Conservation (phyloP, 352 stramenopile genomes). For the Phytopythium litorale region DNA sequence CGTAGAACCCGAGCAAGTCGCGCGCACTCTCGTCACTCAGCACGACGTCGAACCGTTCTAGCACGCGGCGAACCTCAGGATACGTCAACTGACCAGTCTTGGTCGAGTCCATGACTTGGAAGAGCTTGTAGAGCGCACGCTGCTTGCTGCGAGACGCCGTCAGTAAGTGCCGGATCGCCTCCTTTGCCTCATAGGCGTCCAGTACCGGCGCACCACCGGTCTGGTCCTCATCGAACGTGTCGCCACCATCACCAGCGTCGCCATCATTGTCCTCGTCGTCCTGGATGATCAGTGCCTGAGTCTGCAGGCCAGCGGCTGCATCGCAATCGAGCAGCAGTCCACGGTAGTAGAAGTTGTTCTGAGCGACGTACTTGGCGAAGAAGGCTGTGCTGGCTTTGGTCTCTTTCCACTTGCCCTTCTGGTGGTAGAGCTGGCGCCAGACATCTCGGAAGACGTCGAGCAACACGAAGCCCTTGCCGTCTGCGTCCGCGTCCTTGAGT, state of each 20-base stretch:
- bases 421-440: constrained; percentile 15
- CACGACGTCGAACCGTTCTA: constrained; percentile 51
- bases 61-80: constrained; percentile 50
- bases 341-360: constrained; percentile 62
- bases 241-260: constrained; percentile 3
- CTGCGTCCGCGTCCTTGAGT: constrained; percentile 32
- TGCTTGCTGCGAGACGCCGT: constrained; percentile 38
- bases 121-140: constrained; percentile 53
- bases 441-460: constrained; percentile 36
- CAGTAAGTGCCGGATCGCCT: constrained; percentile 50
- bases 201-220: constrained; percentile 5
- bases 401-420: constrained; percentile 36
- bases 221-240: constrained; percentile 16
- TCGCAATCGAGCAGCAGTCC: constrained; percentile 70
- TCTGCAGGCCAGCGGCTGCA: constrained; percentile 36
- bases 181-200: constrained; percentile 42
- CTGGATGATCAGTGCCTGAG: constrained; percentile 51
- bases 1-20: constrained; percentile 43
- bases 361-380: constrained; percentile 47
- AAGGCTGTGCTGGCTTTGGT: constrained; percentile 27
- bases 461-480: constrained; percentile 50
- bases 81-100: constrained; percentile 51
- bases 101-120: constrained; percentile 53
- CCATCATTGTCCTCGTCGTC: constrained; percentile 39
- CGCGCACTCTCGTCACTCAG: constrained; percentile 32